Conservation (phyloP, 176 grass and related monocot genomes). For the Oryza meyeriana region DNA sequence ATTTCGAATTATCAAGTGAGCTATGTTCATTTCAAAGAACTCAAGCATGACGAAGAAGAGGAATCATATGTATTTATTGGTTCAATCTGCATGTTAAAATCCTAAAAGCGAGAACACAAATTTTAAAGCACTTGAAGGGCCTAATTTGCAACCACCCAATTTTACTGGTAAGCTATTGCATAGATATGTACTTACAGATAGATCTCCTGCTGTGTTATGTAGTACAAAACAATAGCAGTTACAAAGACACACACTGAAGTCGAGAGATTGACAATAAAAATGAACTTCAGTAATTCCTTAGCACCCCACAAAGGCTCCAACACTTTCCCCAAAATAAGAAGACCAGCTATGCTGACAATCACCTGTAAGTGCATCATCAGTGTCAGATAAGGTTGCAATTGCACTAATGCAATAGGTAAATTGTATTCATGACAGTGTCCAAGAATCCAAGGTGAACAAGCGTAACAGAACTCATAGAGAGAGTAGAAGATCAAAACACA, state of each 20-base stretch:
- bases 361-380: conserved; percentile 40
- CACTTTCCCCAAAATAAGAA: conserved; percentile 66
- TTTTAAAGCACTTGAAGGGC: neutral
- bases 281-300: conserved; percentile 85
- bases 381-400: neutral
- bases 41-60: neutral
- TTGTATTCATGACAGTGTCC: neutral
- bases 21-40: neutral
- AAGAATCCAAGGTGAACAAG: neutral
- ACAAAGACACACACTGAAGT: conserved; percentile 73
- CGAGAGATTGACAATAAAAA: conserved; percentile 78
- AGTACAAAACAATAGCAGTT: conserved; percentile 71
- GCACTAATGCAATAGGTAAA: neutral
- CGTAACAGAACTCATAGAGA: neutral
- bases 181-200: conserved; percentile 66
- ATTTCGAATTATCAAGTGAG: conserved; percentile 10
- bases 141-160: neutral
- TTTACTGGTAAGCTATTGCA: neutral
- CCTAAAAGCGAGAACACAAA: neutral
- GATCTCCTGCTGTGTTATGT: conserved; percentile 64
- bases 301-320: conserved; percentile 82
- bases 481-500: neutral
- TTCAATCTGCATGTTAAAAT: neutral
- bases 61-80: neutral
- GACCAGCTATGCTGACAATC: conserved; percentile 55